Evolutionary conservation across 768 basidiomycete species (phyloP), one percentile per base, ranked within the genome.

Genomic region (Mycena haematopus): DNA sequence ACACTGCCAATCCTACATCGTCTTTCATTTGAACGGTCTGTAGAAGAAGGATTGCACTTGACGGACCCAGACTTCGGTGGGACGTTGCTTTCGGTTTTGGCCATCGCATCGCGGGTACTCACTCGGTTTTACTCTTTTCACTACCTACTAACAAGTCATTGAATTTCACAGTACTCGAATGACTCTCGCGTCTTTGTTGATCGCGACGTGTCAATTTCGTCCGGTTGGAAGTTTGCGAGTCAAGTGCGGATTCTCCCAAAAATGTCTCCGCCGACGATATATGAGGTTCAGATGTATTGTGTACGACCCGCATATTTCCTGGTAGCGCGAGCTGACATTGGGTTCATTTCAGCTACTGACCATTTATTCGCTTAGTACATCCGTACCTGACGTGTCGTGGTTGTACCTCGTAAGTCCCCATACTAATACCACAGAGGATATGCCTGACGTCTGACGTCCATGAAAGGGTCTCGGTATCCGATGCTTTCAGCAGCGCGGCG

Each of bases 71-170:
- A 77, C 0, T 92, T 92, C 70, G 84, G 79, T 0, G 74, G 79
- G 29, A 78, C 81, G 0, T 83, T 92, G 47, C 80, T 93, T 11
- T 74, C 87, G 3, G 81, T 91, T 0, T 89, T 89, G 69, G 90
- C 92, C 0, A 71, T 85, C 38, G 91, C 78, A 25, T 74, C 76
- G 56, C 80, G 58, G n/a, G 29, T 74, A 81, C 52, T 82, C 65
- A 73, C 73, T 0, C 73, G 80, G 10, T 17, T 22, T 79, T 83
- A 17, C 46, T 68, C 69, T 6, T 8, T 10, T 21, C 51, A n/a
- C 21, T 86, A 50, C 35, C 21, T 86, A 2, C 74, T 82, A 64
- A 86, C 79, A 15, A 68, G 11, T 33, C 11, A 33, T 81, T 11
- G 24, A 8, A 27, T 6, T 10, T 75, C n/a, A 2, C 50, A 90